These are phyloP conservation scores for Populus alba DNA, from an alignment of 345 rosid genomes.

Conservation along the genomic window DNA sequence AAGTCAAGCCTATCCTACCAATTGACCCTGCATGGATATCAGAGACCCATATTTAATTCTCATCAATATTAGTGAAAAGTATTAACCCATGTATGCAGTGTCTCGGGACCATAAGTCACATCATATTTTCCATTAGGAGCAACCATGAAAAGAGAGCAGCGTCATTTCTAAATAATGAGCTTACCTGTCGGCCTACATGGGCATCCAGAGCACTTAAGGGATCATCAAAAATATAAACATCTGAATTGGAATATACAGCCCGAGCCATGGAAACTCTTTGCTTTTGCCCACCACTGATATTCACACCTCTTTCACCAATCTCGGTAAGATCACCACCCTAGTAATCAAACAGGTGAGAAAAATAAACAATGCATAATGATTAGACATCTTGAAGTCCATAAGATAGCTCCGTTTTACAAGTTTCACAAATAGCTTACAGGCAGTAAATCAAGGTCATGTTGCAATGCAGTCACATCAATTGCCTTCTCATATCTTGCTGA, in stretches of 20 bases:
- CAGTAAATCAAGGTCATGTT: slow-evolving; percentile 86
- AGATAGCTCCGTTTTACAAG: slow-evolving; percentile 10
- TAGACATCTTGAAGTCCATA: slow-evolving; percentile 9
- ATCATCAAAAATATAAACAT: slow-evolving; percentile 90
- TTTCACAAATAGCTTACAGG: slow-evolving; percentile 61
- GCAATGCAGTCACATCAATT: slow-evolving; percentile 84
- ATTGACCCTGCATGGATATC: not conserved
- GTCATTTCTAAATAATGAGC: not conserved
- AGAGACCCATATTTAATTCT: slow-evolving; percentile 3
- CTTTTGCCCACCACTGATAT: slow-evolving; percentile 99
- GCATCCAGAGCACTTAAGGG: slow-evolving; percentile 99
- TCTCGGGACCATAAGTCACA: not conserved
- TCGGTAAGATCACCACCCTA: slow-evolving; percentile 99
- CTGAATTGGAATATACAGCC: slow-evolving; percentile 89
- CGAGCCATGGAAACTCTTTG: slow-evolving; percentile 99
- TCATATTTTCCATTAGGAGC: not conserved
- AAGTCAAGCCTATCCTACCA: not conserved
- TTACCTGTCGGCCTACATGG: slow-evolving; percentile 96
- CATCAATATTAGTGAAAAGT: slow-evolving; percentile 3
- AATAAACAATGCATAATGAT: slow-evolving; percentile 14
- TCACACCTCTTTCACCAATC: slow-evolving; percentile 99
- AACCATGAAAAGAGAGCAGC: not conserved
- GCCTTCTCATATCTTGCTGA: slow-evolving; percentile 70
- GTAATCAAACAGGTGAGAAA: slow-evolving; percentile 28
- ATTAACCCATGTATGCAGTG: not conserved